Conservation (phyloP, 2,329 filamentous ascomycete genomes). For the Aureobasidium sp. region DNA sequence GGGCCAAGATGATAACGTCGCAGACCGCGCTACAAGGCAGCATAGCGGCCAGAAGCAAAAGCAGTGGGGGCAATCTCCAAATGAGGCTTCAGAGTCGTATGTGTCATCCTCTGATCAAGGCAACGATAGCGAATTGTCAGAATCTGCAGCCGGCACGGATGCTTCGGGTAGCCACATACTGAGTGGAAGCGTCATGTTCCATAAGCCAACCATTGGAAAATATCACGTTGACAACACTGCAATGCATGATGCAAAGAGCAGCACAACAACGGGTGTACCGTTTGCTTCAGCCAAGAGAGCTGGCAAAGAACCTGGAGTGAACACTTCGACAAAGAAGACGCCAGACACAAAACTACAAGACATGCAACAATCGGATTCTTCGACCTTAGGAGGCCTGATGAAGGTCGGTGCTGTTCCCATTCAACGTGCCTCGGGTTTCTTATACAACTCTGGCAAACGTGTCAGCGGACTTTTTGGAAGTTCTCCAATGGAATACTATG, state of each 20-base stretch:
- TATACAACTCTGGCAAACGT: constrained; percentile 67
- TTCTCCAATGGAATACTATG: constrained; percentile 88
- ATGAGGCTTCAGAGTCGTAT: constrained; percentile 65
- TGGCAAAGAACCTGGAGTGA: constrained; percentile 17
- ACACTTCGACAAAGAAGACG: background rate
- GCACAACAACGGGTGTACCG: background rate
- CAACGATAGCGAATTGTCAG: constrained; percentile 12
- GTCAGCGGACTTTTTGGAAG: constrained; percentile 58
- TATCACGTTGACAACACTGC: constrained; percentile 13
- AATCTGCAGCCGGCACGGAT: constrained; percentile 61
- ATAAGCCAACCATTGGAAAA: constrained; percentile 57
- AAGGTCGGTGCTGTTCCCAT: constrained; percentile 48
- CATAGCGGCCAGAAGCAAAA: background rate
- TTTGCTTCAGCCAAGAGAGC: constrained; percentile 3
- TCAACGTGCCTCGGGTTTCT: constrained; percentile 75
- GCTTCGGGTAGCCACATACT: constrained; percentile 89
- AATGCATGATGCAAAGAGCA: background rate
- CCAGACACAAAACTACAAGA: background rate
- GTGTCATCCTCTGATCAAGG: constrained; percentile 27
- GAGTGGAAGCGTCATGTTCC: constrained; percentile 78
- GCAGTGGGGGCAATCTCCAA: constrained; percentile 24
- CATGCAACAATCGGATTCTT: constrained; percentile 25
- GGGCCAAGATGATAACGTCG: constrained; percentile 22
- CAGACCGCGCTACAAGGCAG: background rate
- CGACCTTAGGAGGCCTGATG: constrained; percentile 49